Evolutionary conservation across 179 eudicot genomes (phyloP), one percentile per base, ranked within the genome.

Genomic region (Gypsophila paniculata): DNA sequence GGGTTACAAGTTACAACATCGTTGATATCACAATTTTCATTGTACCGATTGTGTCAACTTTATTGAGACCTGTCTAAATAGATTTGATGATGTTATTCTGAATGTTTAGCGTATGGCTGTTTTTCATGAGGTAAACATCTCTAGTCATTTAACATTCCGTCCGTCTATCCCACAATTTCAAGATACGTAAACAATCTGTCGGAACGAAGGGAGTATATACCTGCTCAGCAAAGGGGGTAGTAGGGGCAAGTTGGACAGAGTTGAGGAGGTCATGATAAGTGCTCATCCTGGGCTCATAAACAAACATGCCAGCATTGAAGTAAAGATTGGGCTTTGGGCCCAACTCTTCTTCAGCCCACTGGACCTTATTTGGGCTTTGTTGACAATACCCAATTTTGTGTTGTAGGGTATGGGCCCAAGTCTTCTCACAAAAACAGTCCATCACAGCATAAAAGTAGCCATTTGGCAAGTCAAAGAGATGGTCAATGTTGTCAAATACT

Each of bases 251-350:
- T 70, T 61, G 57, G 68, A 84, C 71, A 0, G 72, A 59, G 8
- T 67, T 51, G 15, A 84, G 83, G 62, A 83, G 80, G 14, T 78
- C 84, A 62, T 73, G 69, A 62, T 79, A 82, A 60, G 68, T 84
- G 12, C 69, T 39, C 42, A 82, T 39, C 8, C 44, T 71, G 75
- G 87, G 87, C 75, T 84, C 83, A 57, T 25, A 84, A 1, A 84
- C 84, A 7, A 84, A 82, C 84, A 84, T 82, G 48, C 87, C 87
- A 42, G 87, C 87, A 38, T 84, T 84, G 52, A 84, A 77, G 68
- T 84, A 84, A 11, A 75, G 76, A 48, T 74, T 53, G 2, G 87
- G 87, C 69, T 69, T 75, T n/a, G 83, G 82, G 57, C 87, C 87
- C 52, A 77, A 58, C 44, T 74, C 10, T 0, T 71, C 39, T 2